These are phyloP conservation scores for Isabelozyma gotoi DNA, from an alignment of 805 yeast species.

Conservation along the genomic window DNA sequence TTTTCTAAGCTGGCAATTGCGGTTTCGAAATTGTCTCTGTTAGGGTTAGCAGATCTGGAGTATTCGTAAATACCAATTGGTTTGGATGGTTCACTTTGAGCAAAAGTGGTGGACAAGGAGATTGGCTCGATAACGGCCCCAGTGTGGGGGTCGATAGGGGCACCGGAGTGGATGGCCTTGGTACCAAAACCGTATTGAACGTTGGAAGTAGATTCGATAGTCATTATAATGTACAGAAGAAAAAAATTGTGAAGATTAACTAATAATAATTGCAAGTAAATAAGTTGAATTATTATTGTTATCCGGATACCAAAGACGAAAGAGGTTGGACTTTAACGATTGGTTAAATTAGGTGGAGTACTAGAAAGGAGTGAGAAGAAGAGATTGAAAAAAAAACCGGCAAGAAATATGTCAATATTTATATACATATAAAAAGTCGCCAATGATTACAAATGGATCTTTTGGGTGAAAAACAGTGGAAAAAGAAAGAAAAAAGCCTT, in stretches of 20 bases:
- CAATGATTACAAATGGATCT: no score
- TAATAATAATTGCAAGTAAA: neutral
- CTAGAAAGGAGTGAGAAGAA: neutral
- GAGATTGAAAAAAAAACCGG: neutral
- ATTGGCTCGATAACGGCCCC: constrained; percentile 89
- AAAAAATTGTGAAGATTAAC: neutral
- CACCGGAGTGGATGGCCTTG: constrained; percentile 81
- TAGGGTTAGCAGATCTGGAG: constrained; percentile 84
- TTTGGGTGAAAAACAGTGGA: no score
- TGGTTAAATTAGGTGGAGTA: neutral
- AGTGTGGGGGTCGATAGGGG: constrained; percentile 65
- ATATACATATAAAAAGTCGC: no score
- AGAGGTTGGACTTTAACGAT: constrained; percentile 15
- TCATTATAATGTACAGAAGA: no score
- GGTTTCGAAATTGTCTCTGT: constrained; percentile 76
- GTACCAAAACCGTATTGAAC: constrained; percentile 62
- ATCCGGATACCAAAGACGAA: neutral
- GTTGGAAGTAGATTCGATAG: constrained; percentile 27
- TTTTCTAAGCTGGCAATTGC: constrained; percentile 79
- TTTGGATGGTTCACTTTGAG: constrained; percentile 72
- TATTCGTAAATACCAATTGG: constrained; percentile 82
- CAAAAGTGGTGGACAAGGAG: constrained; percentile 81
- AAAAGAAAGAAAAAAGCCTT: no score
- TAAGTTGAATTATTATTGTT: constrained; percentile 9
- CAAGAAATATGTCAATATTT: neutral